phyloP scores from a whole-genome alignment of 371 early-diverging fungal genomes.

The Sporodiniella umbellata region DNA sequence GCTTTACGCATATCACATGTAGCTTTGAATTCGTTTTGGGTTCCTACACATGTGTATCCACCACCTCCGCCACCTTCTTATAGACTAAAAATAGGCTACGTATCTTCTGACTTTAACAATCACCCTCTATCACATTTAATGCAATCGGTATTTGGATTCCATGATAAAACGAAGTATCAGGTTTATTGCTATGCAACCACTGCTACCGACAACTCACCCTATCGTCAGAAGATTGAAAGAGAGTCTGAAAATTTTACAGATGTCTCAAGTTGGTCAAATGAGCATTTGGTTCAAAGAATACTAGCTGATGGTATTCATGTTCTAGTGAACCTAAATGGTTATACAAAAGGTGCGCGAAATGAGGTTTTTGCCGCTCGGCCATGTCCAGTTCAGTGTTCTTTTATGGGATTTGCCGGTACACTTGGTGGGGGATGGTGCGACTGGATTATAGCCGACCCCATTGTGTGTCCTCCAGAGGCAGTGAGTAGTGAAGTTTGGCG shows the following conservation, averaged over 20 bases:
- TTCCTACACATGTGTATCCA: slow-evolving; percentile 69
- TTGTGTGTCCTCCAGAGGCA: slow-evolving; percentile 84
- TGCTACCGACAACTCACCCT: slow-evolving; percentile 73
- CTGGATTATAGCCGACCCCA: slow-evolving; percentile 86
- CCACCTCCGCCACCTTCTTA: slow-evolving; percentile 73
- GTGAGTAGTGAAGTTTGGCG: slow-evolving; percentile 73
- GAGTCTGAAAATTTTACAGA: slow-evolving; percentile 79
- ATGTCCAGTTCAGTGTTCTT: slow-evolving; percentile 83
- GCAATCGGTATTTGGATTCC: slow-evolving; percentile 93
- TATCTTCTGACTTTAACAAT: slow-evolving; percentile 91
- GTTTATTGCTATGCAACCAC: slow-evolving; percentile 86
- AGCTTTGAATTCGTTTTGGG: slow-evolving; percentile 64
- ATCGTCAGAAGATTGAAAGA: slow-evolving; percentile 79
- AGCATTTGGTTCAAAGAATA: slow-evolving; percentile 77
- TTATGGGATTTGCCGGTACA: slow-evolving; percentile 94
- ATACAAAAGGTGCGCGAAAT: slow-evolving; percentile 91
- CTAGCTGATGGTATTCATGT: slow-evolving; percentile 80
- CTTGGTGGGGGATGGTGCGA: slow-evolving; percentile 92
- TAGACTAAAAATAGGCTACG: slow-evolving; percentile 76
- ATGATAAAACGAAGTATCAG: slow-evolving; percentile 65
- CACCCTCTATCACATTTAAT: slow-evolving; percentile 91
- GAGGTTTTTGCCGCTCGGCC: slow-evolving; percentile 93
- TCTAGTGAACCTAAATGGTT: slow-evolving; percentile 88
- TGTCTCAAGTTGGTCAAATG: slow-evolving; percentile 71
- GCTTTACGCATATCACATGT: slow-evolving; percentile 76